These are phyloP conservation scores for Pyrenophora tritici-repentis DNA, from an alignment of 2,329 filamentous ascomycete species.

Conservation along the genomic window DNA sequence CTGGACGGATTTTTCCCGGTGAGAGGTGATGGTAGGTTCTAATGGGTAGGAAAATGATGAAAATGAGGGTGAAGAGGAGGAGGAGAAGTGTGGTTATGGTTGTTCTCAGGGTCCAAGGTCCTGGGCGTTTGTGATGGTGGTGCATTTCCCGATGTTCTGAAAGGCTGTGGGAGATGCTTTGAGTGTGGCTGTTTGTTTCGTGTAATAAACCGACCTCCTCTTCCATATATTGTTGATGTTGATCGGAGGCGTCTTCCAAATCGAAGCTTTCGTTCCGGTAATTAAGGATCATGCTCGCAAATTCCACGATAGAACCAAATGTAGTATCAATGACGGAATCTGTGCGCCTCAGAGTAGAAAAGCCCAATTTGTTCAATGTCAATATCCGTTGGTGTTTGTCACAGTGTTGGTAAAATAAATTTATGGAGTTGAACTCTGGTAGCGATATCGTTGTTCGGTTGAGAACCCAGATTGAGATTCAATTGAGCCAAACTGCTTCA, in stretches of 20 bases:
- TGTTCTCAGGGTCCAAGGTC: slow-evolving; percentile 17
- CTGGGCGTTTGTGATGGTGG: slow-evolving; percentile 1
- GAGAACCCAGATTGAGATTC: too few species aligned
- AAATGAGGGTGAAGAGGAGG: slow-evolving; percentile 11
- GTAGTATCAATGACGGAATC: neutral
- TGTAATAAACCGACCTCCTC: slow-evolving; percentile 29
- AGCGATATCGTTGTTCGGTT: too few species aligned
- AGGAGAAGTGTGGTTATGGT: slow-evolving; percentile 16
- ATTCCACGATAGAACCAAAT: neutral
- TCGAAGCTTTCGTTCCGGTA: slow-evolving; percentile 11
- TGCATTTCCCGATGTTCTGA: slow-evolving; percentile 17
- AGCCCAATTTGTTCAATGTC: neutral
- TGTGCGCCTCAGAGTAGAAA: neutral
- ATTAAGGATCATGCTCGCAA: neutral
- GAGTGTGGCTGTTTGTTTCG: slow-evolving; percentile 2
- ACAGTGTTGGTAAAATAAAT: too few species aligned
- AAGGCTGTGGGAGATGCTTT: neutral
- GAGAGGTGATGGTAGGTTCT: neutral
- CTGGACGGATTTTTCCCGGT: slow-evolving; percentile 17
- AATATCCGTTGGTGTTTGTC: too few species aligned
- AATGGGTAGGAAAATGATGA: neutral
- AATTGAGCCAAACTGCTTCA: too few species aligned
- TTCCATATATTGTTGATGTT: slow-evolving; percentile 7
- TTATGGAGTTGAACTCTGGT: too few species aligned
- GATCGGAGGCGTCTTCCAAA: slow-evolving; percentile 10